Base-by-base conservation (phyloP, 805 yeast species). In the Ogataea angusta region DNA sequence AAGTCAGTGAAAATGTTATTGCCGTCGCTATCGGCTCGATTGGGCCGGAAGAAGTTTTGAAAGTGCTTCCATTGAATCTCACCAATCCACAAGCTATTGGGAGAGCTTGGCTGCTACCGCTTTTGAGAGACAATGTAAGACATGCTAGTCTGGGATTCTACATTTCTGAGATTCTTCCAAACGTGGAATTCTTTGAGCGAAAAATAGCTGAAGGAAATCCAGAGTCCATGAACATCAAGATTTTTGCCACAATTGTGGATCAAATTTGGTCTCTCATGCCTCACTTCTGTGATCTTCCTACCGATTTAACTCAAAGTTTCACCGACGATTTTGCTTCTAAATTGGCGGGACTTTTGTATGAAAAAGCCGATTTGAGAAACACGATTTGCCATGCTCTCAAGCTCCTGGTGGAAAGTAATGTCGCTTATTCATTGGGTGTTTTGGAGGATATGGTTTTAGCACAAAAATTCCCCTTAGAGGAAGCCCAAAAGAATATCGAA, bases 211-310 rank as follows among this genome's bases (percentile, higher is more conserved):
- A 63, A 1, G 60, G 70, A 15, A 51, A 73, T 24, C 71, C 75
- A 36, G 75, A 78, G 37, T 78, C 90, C 2, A 72, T 85, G 45
- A 85, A 87, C 59, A 62, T 68, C 43, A 93, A 88, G 64, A 78
- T 93, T 38, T 85, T 86, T 58, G 75, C 80, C 53, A 91, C 99
- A 2, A 78, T 93, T 32, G 70, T 86, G 30, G 95, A 86, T 58
- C 99, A 93, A 70, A 72, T 90, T 24, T 89, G 97, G 97, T 80
- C 95, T 1, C 69, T 90, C 48, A 69, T 93, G 47, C 96, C 98
- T 13, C 84, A 81, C 52, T 93, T 89, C 63, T 83, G 93, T 57
- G 93, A 85, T 57, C 71, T 90, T 52, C 96, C 98, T 24, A 69
- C 67, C 18, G 99, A 93, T 64, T 68, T 88, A 50, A 61, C 57